Evolutionary conservation across 2,329 filamentous ascomycete genomes (phyloP), one percentile per base, ranked within the genome.

Genomic region (Ramichloridium luteum): DNA sequence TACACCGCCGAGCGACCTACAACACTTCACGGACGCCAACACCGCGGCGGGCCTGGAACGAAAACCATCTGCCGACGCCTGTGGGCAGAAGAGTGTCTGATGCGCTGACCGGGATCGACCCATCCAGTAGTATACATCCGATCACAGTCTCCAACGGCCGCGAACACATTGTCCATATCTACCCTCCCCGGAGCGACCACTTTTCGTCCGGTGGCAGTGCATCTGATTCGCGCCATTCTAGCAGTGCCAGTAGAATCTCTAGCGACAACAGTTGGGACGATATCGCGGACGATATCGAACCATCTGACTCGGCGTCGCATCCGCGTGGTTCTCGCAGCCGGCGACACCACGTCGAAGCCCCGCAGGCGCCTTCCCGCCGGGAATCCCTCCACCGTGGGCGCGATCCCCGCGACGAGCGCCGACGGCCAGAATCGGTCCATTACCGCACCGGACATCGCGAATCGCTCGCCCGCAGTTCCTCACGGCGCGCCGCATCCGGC

Each of bases 251-350:
- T 31, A 39, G 39, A 29, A 47, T 41, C 18, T 39, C 41, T 33
- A 46, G 43, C 40, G 49, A 48, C 28, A 46, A 47, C 18, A 49
- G 48, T 29, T 53, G 46, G 47, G 40, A 32, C 20, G 38, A 46
- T 23, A 28, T 50, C 25, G 45, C 51, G 16, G 55, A 61, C 56
- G 59, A 61, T 32, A 60, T 67, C 43, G 56, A 60, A 14, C 62
- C 62, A 15, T 62, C 57, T n/a, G 64, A 67, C 46, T 66, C 62
- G 15, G 63, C 62, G 13, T 67, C 63, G 13, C 55, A 59, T 27
- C 57, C 61, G 3, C 51, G 55, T 28, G 44, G 38, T 11, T 39
- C 35, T 4, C 25, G 36, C 16, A 47, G 48, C 23, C 55, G 57
- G 30, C 54, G 47, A 28, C 41, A 55, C 45, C 41, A 45, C 34